These are phyloP conservation scores for Entonaema liquescens DNA, from an alignment of 495 filamentous ascomycete species.

Conservation along the genomic window DNA sequence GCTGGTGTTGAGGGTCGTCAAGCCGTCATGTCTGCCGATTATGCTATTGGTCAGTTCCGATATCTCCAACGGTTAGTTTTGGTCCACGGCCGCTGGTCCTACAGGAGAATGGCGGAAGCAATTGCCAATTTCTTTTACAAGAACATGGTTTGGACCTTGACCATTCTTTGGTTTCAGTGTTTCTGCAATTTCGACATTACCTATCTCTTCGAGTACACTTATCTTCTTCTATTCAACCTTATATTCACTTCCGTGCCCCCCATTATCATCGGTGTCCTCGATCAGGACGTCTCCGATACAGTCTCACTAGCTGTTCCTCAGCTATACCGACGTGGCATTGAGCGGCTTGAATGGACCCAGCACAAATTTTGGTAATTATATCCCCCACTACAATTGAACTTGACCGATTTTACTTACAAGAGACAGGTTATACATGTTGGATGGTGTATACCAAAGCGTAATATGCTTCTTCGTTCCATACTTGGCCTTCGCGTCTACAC, in stretches of 20 bases:
- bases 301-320: slow-evolving; percentile 95
- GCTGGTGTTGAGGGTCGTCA: slow-evolving; percentile 96
- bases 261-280: slow-evolving; percentile 95
- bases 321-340: slow-evolving; percentile 94
- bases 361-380: slow-evolving; percentile 88
- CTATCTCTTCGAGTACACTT: slow-evolving; percentile 97
- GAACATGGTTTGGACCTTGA: slow-evolving; percentile 98
- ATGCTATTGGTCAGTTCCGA: slow-evolving; percentile 97
- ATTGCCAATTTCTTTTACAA: slow-evolving; percentile 99
- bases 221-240: slow-evolving; percentile 94
- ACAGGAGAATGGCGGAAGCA: slow-evolving; percentile 88
- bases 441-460: slow-evolving; percentile 93
- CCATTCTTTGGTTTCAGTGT: slow-evolving; percentile 97
- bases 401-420: slow-evolving; percentile 41
- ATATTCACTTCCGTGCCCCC: slow-evolving; percentile 96
- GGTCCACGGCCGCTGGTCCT: slow-evolving; percentile 97
- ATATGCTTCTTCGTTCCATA: slow-evolving; percentile 94
- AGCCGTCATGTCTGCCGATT: slow-evolving; percentile 98
- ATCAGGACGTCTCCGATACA: slow-evolving; percentile 95
- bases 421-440: slow-evolving; percentile 87
- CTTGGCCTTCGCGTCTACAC: slow-evolving; percentile 73
- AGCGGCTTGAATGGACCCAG: slow-evolving; percentile 97
- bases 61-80: slow-evolving; percentile 91
- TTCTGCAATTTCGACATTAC: slow-evolving; percentile 95
- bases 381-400: background rate